Percentiles rank a stretch among this genome's conserved stretches.
Conservation (phyloP, 176 grass and related monocot genomes). For the Panicum miliaceum region DNA sequence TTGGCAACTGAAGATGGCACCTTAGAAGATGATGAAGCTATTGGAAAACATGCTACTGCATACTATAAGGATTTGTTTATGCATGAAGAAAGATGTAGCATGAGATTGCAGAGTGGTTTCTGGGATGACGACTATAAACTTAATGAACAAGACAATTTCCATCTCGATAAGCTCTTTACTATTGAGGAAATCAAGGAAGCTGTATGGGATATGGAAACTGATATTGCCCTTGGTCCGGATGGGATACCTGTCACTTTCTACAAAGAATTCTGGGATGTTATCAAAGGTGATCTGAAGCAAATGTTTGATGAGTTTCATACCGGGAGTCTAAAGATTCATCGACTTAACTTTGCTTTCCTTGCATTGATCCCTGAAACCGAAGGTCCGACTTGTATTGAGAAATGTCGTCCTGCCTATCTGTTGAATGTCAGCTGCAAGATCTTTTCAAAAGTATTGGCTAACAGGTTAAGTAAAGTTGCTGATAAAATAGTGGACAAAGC, state of each 20-base stretch:
- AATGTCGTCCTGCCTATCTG: not conserved
- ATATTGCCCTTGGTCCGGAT: not conserved
- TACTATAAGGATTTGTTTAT: conserved; percentile 12
- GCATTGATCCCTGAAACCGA: not conserved
- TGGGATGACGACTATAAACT: conserved; percentile 3
- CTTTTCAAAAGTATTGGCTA: conserved; percentile 6
- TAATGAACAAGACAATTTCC: conserved; percentile 10
- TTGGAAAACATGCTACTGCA: not conserved
- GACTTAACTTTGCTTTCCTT: conserved; percentile 16
- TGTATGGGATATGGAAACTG: conserved; percentile 12
- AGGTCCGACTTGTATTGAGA: not conserved
- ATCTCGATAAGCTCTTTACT: not conserved
- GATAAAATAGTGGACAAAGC: conserved; percentile 11
- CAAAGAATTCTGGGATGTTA: conserved; percentile 17
- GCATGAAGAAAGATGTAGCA: not conserved
- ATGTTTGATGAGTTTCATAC: conserved; percentile 14
- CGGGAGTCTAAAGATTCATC: not conserved
- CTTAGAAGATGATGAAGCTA: conserved; percentile 16
- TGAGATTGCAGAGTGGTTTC: not conserved
- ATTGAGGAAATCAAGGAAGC: conserved; percentile 14
- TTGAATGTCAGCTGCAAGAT: not conserved
- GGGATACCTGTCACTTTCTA: not conserved
- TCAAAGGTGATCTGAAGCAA: conserved; percentile 18
- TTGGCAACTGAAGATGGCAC: conserved; percentile 16
- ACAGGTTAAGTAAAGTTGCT: not conserved